Evolutionary conservation across 2,329 filamentous ascomycete genomes (phyloP), one percentile per base, ranked within the genome.

Genomic region (Monosporascus cannonballus): DNA sequence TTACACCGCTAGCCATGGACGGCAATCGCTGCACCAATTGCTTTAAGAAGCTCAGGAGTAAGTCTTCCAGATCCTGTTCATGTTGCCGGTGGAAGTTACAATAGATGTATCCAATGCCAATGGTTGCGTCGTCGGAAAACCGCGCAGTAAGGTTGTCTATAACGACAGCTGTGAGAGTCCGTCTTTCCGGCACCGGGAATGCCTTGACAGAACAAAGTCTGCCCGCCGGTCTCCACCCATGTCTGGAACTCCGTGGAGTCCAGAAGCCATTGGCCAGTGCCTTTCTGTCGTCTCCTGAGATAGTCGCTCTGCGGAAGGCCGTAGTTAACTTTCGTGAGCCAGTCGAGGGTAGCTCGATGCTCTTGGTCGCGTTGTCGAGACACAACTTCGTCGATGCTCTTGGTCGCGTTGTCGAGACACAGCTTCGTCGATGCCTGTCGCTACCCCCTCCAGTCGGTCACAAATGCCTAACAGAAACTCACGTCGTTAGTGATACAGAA

Each of bases 141-240:
- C 39, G 42, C 1, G 54, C 4, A 36, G 36, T 20, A 1, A 80
- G 63, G 15, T 77, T 22, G 3, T 79, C 63, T 0, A 79, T 56
- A 0, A 75, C 67, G 17, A 72, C 68, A 0, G 74, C 68, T 0
- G 72, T 61, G 1, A 76, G 52, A 6, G 76, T 73, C 0, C 0
- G 75, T 79, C 59, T 79, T 80, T 0, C 76, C 75, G 0, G 74
- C 72, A 8, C 76, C 76, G 1, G 76, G 75, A 15, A 76, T 74
- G 0, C 76, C 75, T 3, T 68, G 69, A 54, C 74, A 80, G 52
- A 76, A 77, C 0, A 80, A 54, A 0, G 64, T 75, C 20, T 67
- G 55, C 1, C 57, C 56, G 0, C 51, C 2, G 5, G 22, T 22
- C 5, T 44, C 25, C 15, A 58, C 11, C 58, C 56, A 61, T 1